phyloP scores from a whole-genome alignment of 352 stramenopile genomes.

The Pythium sukuiense region DNA sequence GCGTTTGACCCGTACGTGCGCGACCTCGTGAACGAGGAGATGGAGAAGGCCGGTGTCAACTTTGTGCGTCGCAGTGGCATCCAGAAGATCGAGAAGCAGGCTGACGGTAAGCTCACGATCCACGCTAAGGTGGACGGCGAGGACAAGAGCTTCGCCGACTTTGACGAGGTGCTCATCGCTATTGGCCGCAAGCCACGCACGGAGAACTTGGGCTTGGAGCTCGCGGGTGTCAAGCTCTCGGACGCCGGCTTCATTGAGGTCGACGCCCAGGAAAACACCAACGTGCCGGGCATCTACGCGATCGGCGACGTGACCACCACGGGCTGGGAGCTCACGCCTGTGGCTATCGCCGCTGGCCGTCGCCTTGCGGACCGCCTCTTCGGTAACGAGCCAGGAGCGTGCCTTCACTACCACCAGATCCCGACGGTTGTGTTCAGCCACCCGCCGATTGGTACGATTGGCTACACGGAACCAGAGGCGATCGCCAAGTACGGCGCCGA shows the following conservation, averaged over 20 bases:
- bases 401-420: conserved; percentile 92
- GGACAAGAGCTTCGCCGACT: conserved; percentile 44
- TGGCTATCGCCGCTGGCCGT: conserved; percentile 88
- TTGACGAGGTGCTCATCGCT: conserved; percentile 63
- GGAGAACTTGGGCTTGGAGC: conserved; percentile 81
- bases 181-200: conserved; percentile 89
- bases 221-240: conserved; percentile 82
- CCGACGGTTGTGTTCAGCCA: conserved; percentile 97
- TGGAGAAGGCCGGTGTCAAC: conserved; percentile 66
- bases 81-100: conserved; percentile 79
- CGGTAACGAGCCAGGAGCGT: conserved; percentile 73
- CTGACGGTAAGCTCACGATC: conserved; percentile 82
- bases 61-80: conserved; percentile 60
- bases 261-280: conserved; percentile 92
- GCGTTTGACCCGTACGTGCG: conserved; percentile 90
- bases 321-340: conserved; percentile 86
- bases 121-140: conserved; percentile 57
- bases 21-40: conserved; percentile 73
- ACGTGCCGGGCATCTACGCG: conserved; percentile 84
- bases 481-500: conserved; percentile 91
- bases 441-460: conserved; percentile 94
- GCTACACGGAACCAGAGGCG: conserved; percentile 93
- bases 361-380: conserved; percentile 91
- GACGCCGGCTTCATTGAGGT: conserved; percentile 84
- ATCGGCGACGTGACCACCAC: conserved; percentile 92